phyloP scores from a whole-genome alignment of 148 eudicot genomes.

The Vaccinium myrtillus region DNA sequence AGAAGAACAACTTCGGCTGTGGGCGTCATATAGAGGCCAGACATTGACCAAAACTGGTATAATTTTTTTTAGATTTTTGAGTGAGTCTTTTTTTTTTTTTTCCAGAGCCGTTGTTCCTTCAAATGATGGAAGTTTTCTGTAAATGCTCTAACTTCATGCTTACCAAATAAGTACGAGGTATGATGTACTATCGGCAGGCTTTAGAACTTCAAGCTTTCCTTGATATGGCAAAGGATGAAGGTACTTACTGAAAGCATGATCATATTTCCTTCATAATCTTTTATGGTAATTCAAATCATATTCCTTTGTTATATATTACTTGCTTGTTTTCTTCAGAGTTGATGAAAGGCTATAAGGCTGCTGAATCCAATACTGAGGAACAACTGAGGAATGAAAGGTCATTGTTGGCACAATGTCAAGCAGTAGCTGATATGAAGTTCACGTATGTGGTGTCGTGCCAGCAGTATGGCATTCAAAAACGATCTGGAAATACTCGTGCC shows the following conservation, averaged over 20 bases:
- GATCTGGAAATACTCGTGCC: conserved; percentile 57
- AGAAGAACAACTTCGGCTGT: conserved; percentile 57
- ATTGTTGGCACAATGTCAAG: conserved; percentile 56
- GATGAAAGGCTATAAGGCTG: conserved; percentile 70
- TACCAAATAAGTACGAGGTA: conserved; percentile 55
- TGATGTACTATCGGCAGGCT: conserved; percentile 76
- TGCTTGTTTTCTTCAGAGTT: conserved; percentile 36
- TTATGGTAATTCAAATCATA: not conserved
- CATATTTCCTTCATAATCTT: not conserved
- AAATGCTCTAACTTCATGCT: conserved; percentile 15
- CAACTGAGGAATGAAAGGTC: conserved; percentile 44
- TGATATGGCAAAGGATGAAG: conserved; percentile 69
- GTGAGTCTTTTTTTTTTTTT: not conserved
- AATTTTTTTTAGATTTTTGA: not conserved
- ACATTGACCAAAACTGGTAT: conserved; percentile 69
- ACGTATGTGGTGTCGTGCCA: conserved; percentile 73
- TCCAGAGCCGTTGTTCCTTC: not conserved
- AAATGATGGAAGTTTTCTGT: not conserved
- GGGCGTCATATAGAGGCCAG: conserved; percentile 83
- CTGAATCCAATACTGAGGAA: conserved; percentile 51
- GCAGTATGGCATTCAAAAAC: conserved; percentile 59
- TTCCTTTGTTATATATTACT: not conserved
- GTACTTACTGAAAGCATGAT: conserved; percentile 23
- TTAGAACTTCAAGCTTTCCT: conserved; percentile 77
- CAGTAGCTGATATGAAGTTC: conserved; percentile 73